phyloP scores from a whole-genome alignment of 1,284 basidiomycete species.

The Ceratorhiza oryzae-sativae region DNA sequence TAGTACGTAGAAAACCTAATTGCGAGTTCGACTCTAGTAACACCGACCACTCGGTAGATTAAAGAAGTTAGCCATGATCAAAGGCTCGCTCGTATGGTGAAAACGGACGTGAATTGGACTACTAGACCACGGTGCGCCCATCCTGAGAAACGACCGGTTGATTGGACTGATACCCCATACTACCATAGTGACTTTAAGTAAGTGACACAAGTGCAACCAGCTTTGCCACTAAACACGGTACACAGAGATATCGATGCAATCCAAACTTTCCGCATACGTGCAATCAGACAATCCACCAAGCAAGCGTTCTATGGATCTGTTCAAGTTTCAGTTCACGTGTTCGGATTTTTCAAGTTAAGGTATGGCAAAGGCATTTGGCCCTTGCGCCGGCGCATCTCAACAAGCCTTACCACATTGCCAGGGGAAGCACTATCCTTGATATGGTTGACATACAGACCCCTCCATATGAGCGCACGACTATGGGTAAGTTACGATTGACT shows the following conservation, averaged over 20 bases:
- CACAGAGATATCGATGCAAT: constrained; percentile 77
- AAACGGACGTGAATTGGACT: constrained; percentile 82
- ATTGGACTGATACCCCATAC: too few species aligned
- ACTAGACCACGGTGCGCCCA: constrained; percentile 71
- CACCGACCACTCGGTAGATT: constrained; percentile 57
- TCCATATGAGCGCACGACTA: constrained; percentile 77
- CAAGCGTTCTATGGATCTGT: constrained; percentile 80
- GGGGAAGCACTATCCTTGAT: constrained; percentile 75
- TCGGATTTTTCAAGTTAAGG: constrained; percentile 64
- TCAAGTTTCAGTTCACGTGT: constrained; percentile 75
- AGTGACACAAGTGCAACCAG: constrained; percentile 47
- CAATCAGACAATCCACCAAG: constrained; percentile 66
- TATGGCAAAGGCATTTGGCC: constrained; percentile 29
- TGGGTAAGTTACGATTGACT: constrained; percentile 42
- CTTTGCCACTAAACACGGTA: background rate
- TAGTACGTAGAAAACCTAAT: constrained; percentile 55
- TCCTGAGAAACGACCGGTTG: background rate
- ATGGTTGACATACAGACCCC: constrained; percentile 81
- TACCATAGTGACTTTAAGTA: constrained; percentile 72
- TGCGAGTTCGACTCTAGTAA: constrained; percentile 13
- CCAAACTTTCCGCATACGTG: constrained; percentile 78
- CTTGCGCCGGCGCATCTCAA: background rate
- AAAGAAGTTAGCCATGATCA: constrained; percentile 83
- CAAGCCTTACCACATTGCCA: background rate
- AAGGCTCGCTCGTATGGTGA: constrained; percentile 72